These are phyloP conservation scores for Sophora flavescens DNA, from an alignment of 306 rosid genomes.

Conservation along the genomic window DNA sequence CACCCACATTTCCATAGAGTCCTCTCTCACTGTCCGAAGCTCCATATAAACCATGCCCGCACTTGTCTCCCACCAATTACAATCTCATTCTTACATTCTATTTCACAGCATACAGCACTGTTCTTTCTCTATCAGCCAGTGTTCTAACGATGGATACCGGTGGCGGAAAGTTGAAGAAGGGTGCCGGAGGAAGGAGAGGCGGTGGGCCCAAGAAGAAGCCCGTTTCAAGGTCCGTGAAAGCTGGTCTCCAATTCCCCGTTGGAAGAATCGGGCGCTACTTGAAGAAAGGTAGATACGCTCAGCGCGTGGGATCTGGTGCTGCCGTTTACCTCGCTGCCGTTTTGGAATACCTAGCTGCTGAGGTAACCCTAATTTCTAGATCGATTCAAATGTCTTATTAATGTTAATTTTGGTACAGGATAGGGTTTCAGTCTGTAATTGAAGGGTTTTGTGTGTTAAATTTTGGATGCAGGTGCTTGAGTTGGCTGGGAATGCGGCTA, in stretches of 20 bases:
- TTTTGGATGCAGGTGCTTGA: conserved; percentile 44
- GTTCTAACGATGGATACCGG: conserved; percentile 57
- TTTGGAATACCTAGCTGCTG: conserved; percentile 79
- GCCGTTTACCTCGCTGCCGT: conserved; percentile 86
- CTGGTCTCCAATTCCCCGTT: conserved; percentile 83
- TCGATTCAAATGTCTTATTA: no score
- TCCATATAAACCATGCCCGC: no score
- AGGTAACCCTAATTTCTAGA: conserved; percentile 42
- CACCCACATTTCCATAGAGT: no score
- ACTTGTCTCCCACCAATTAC: no score
- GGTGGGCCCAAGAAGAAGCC: conserved; percentile 86
- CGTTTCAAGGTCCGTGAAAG: conserved; percentile 67
- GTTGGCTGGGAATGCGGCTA: conserved; percentile 57
- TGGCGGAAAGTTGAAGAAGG: conserved; percentile 66
- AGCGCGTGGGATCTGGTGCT: conserved; percentile 76
- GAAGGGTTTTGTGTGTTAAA: neutral
- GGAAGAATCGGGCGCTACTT: conserved; percentile 74
- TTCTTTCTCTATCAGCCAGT: no score
- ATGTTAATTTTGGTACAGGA: neutral
- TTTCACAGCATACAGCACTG: no score
- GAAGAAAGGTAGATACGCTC: conserved; percentile 72
- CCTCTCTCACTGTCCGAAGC: no score
- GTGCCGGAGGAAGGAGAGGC: conserved; percentile 72
- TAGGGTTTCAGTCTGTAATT: neutral
- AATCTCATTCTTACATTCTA: no score